These are phyloP conservation scores for Narthecium ossifragum DNA, from an alignment of 106 monocot genomes.

Conservation along the genomic window DNA sequence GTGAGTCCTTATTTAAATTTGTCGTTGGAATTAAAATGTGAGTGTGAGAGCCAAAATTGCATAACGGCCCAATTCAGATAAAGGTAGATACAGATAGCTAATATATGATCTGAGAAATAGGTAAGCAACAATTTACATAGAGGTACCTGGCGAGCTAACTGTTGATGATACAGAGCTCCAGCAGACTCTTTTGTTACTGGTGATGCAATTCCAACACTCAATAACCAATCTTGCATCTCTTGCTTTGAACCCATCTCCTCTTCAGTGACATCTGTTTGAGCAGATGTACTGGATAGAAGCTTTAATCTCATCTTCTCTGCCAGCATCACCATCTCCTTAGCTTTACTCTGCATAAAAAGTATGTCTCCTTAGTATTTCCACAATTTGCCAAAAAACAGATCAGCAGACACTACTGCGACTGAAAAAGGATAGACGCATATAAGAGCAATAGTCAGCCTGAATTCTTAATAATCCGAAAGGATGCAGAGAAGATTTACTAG, in stretches of 20 bases:
- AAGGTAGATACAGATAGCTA: too few relatives aligned
- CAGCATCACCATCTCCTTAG: constrained; percentile 90
- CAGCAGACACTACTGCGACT: too few relatives aligned
- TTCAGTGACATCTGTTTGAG: constrained; percentile 54
- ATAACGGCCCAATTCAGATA: too few relatives aligned
- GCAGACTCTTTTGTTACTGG: constrained; percentile 97
- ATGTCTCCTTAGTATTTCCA: background rate
- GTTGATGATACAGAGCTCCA: constrained; percentile 94
- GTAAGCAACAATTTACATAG: too few relatives aligned
- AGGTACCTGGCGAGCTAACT: constrained; percentile 78
- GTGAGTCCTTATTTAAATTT: too few relatives aligned
- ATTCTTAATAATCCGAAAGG: too few relatives aligned
- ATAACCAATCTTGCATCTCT: constrained; percentile 94
- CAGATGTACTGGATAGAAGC: constrained; percentile 51
- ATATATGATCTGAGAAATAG: too few relatives aligned
- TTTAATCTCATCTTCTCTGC: constrained; percentile 89
- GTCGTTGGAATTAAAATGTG: too few relatives aligned
- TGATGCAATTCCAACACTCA: constrained; percentile 93
- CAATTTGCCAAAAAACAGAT: background rate
- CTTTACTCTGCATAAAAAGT: constrained; percentile 72
- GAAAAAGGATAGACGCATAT: too few relatives aligned
- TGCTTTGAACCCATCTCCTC: constrained; percentile 94
- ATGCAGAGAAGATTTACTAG: too few relatives aligned
- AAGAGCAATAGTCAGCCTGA: too few relatives aligned
- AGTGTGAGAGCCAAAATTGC: too few relatives aligned